Conservation (phyloP, 1,284 basidiomycete species). For the Moesziomyces sp. region DNA sequence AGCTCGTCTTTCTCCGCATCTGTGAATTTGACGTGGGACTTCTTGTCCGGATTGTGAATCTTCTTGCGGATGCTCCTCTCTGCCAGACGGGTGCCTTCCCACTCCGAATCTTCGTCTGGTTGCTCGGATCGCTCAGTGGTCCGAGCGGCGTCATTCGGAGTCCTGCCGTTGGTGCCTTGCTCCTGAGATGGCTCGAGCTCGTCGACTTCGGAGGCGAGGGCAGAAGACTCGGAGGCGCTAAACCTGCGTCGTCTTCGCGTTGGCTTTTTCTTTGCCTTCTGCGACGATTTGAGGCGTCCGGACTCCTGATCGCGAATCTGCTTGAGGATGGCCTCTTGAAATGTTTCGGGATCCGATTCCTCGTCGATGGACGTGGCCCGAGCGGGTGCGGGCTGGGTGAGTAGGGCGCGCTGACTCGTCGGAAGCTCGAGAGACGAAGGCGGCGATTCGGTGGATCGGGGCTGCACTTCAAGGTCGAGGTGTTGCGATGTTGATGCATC, state of each 20-base stretch:
- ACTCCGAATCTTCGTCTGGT: slow-evolving; percentile 20
- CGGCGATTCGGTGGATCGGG: neutral
- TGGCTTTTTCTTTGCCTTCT: slow-evolving; percentile 1
- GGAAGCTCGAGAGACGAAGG: neutral
- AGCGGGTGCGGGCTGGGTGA: neutral
- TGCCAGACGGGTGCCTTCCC: slow-evolving; percentile 20
- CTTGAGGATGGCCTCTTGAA: slow-evolving; percentile 8
- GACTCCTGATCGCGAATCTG: slow-evolving; percentile 3
- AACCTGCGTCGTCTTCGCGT: neutral
- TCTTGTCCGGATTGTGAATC: neutral
- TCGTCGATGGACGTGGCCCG: slow-evolving; percentile 17
- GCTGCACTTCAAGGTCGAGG: too few relatives aligned
- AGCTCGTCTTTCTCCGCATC: slow-evolving; percentile 19
- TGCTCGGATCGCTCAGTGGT: neutral
- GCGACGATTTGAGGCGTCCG: slow-evolving; percentile 1
- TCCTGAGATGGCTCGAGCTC: slow-evolving; percentile 21
- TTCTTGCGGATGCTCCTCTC: slow-evolving; percentile 11
- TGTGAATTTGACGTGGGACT: slow-evolving; percentile 13
- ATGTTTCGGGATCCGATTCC: slow-evolving; percentile 37
- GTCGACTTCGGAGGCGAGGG: slow-evolving; percentile 4
- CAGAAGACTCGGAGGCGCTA: slow-evolving; percentile 5
- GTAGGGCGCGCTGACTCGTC: neutral
- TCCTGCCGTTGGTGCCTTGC: slow-evolving; percentile 7
- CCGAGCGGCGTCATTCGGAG: neutral
- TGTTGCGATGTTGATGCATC: neutral